Conservation (phyloP, 2,329 filamentous ascomycete genomes). For the Blastomyces percursus region DNA sequence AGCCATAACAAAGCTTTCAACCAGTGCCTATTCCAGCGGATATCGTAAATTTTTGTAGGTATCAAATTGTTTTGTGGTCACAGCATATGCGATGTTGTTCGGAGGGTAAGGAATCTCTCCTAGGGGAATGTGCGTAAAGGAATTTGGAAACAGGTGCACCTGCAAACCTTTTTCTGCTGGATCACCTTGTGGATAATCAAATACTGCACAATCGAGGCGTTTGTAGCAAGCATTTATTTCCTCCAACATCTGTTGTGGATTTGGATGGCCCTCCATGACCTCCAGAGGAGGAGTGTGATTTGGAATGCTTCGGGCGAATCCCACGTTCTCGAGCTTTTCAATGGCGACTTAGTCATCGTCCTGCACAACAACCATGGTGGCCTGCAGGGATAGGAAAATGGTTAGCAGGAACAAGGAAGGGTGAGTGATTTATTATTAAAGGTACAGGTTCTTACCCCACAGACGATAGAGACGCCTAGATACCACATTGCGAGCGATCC, state of each 20-base stretch:
- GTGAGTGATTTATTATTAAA: conserved; percentile 1
- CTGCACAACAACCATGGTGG: conserved; percentile 17
- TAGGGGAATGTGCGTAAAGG: too few relatives aligned
- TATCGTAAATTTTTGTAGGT: too few relatives aligned
- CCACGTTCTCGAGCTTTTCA: conserved; percentile 16
- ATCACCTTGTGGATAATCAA: too few relatives aligned
- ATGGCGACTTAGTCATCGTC: conserved; percentile 17
- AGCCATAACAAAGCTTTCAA: too few relatives aligned
- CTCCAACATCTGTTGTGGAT: conserved; percentile 12
- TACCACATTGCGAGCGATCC: conserved; percentile 16
- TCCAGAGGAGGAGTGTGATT: conserved; percentile 14
- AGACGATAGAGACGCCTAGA: conserved; percentile 16
- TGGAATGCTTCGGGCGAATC: conserved; percentile 16
- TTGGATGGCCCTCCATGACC: conserved; percentile 7
- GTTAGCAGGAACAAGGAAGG: conserved; percentile 10
- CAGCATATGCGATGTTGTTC: too few relatives aligned
- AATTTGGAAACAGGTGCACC: too few relatives aligned
- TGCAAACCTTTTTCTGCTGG: too few relatives aligned
- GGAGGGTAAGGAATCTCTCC: too few relatives aligned
- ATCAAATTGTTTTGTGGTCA: too few relatives aligned
- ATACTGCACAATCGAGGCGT: conserved; percentile 8
- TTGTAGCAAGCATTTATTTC: conserved; percentile 19
- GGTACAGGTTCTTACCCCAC: conserved; percentile 9
- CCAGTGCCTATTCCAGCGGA: too few relatives aligned
- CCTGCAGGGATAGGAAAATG: conserved; percentile 7